A percentile compares a stretch with the other conserved stretches of the same genome.
Evolutionary conservation across 192 early-diverging fungal species (phyloP).

Genomic region (Umbelopsis vinacea): DNA sequence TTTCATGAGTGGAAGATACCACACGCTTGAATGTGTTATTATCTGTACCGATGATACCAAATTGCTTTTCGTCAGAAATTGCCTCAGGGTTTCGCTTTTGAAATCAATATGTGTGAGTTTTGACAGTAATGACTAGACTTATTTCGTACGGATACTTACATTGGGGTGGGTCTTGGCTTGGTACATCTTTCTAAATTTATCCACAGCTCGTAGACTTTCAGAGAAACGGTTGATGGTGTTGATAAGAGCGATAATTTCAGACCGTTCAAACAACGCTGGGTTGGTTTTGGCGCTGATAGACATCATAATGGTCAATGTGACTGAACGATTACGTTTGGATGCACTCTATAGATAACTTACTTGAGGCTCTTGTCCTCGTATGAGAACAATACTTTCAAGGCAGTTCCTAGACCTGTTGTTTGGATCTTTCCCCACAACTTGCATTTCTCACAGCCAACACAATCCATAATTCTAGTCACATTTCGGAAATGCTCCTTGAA

Average conservation of each 20-base stretch:
- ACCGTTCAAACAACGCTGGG: conserved; percentile 61
- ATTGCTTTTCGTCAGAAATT: not conserved
- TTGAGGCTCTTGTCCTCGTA: conserved; percentile 73
- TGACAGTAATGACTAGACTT: not conserved
- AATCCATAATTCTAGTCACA: conserved; percentile 98
- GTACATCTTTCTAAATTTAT: conserved; percentile 81
- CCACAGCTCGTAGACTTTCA: conserved; percentile 79
- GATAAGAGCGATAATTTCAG: conserved; percentile 91
- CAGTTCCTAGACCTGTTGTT: conserved; percentile 92
- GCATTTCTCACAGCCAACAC: conserved; percentile 99
- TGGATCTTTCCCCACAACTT: conserved; percentile 98
- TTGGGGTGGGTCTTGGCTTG: conserved; percentile 39
- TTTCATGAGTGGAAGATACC: conserved; percentile 12
- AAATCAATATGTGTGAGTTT: not conserved
- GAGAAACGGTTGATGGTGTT: conserved; percentile 91
- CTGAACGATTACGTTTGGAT: conserved; percentile 1
- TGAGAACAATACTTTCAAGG: conserved; percentile 94
- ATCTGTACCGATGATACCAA: not conserved
- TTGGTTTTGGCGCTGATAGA: conserved; percentile 51
- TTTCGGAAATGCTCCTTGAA: conserved; percentile 95
- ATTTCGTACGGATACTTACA: not conserved
- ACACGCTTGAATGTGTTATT: conserved; percentile 4
- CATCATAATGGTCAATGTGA: not conserved
- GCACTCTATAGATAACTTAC: conserved; percentile 38
- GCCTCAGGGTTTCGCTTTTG: not conserved